Conservation (phyloP, 2,329 filamentous ascomycete species). For the Fusarium subglutinans region DNA sequence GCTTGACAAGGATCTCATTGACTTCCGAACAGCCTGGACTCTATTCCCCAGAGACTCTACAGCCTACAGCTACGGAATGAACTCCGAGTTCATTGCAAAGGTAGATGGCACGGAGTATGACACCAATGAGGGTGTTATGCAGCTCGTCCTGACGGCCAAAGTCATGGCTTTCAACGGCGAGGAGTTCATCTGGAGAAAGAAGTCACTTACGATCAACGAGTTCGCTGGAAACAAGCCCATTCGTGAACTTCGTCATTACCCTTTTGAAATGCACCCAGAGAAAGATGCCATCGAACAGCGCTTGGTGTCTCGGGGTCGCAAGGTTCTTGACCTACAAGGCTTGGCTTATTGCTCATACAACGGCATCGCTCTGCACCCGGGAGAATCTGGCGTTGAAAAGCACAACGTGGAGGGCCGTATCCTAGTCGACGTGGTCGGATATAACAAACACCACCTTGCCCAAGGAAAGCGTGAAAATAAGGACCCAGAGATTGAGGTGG, state of each 20-base stretch:
- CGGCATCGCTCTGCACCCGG: constrained; percentile 50
- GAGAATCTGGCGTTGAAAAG: constrained; percentile 30
- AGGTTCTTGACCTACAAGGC: constrained; percentile 54
- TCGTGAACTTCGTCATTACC: constrained; percentile 51
- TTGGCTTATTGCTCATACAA: constrained; percentile 54
- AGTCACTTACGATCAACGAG: constrained; percentile 41
- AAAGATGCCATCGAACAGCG: constrained; percentile 42
- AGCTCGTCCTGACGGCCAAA: constrained; percentile 46
- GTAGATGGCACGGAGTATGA: constrained; percentile 49
- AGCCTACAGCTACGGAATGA: constrained; percentile 51
- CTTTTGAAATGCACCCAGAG: constrained; percentile 47
- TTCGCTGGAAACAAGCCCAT: constrained; percentile 55
- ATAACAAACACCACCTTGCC: constrained; percentile 53
- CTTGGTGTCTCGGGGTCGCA: constrained; percentile 49
- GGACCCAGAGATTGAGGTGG: constrained; percentile 42
- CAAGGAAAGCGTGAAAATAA: constrained; percentile 49
- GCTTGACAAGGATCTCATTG: constrained; percentile 50
- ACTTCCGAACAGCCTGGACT: constrained; percentile 56
- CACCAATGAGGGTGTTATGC: background rate
- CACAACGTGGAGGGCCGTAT: constrained; percentile 54
- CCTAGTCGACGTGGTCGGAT: constrained; percentile 53
- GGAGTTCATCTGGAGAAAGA: constrained; percentile 53
- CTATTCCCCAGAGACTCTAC: constrained; percentile 53
- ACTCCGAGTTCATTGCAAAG: constrained; percentile 54
- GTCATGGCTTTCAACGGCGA: constrained; percentile 53